phyloP scores from a whole-genome alignment of 306 rosid species.

The Adenanthera pavonina region DNA sequence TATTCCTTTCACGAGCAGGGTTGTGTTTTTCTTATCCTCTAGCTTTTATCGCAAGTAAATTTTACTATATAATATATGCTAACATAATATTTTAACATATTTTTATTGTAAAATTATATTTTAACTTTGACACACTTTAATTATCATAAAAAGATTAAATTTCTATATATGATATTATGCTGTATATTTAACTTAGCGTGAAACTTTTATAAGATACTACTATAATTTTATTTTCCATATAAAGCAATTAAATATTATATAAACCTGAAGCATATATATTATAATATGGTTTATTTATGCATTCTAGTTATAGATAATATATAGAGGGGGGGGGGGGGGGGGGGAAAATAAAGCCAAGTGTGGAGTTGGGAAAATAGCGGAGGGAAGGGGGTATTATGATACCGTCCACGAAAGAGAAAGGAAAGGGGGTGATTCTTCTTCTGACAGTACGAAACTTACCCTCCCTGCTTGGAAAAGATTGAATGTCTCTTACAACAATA shows the following conservation, averaged over 20 bases:
- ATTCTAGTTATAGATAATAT: not conserved
- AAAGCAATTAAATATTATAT: too few relatives aligned
- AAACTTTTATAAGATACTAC: too few relatives aligned
- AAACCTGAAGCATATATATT: too few relatives aligned
- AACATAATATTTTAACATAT: not conserved
- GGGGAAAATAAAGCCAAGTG: not conserved
- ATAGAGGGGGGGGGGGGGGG: not conserved
- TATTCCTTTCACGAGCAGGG: not conserved
- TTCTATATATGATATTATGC: too few relatives aligned
- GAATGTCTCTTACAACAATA: conserved; percentile 7
- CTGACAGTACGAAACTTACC: conserved; percentile 23
- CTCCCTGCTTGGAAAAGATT: conserved; percentile 24
- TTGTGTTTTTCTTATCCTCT: not conserved
- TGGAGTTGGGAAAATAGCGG: not conserved
- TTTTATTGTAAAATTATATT: too few relatives aligned
- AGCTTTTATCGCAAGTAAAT: not conserved
- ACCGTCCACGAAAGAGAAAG: not conserved
- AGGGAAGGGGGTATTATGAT: not conserved
- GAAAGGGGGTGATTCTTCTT: not conserved
- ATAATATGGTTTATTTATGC: not conserved
- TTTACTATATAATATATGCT: not conserved
- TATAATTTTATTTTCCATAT: too few relatives aligned
- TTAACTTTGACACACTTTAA: too few relatives aligned
- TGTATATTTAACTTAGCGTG: too few relatives aligned
- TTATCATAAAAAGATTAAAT: too few relatives aligned